Base-by-base conservation (phyloP, 129 eudicot species). In the Flaveria linearis region DNA sequence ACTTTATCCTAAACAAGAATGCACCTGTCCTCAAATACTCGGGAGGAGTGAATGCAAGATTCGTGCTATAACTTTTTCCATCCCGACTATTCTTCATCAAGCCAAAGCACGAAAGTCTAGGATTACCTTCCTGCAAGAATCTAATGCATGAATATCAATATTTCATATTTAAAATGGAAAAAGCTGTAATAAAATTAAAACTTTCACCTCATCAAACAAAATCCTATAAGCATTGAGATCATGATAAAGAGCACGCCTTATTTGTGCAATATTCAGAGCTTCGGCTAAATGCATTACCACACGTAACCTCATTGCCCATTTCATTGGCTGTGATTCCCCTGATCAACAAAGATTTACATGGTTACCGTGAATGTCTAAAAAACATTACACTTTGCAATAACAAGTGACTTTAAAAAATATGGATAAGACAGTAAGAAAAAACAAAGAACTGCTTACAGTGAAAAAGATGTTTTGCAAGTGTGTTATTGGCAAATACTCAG, bases 391-490 rank as follows among this genome's bases (percentile, higher is more conserved):
- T 26, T 26, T 78, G 51, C 36, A 78, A 46, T 16, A 60, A 60
- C 18, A 45, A 57, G 47, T n/a, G 50, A 28, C 45, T 78, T n/a
- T 43, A 56, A 23, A n/a, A 33, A 47, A 43, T 69, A 46, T 18
- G 6, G 22, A 69, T 58, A 78, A 5, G 53, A 22, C 36, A 33
- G 71, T 11, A n/a, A 45, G 50, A 43, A 77, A 43, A 16, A 42
- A 53, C 53, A 67, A 67, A 47, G 33, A 60, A 45, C 17, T 46
- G 75, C 92, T 90, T 85, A 90, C 92, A 90, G 78, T 87, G 92
- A 81, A 90, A 90, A 65, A 90, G 88, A 80, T 90, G 96, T 80
- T 90, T 90, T 25, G 96, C 90, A 53, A 90, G 92, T 12, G 96
- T 90, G 50, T 85, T 86, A 71, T 90, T 83, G 23, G 92, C 90